phyloP scores from a whole-genome alignment of 768 basidiomycete species.

The Trametes sanguinea region DNA sequence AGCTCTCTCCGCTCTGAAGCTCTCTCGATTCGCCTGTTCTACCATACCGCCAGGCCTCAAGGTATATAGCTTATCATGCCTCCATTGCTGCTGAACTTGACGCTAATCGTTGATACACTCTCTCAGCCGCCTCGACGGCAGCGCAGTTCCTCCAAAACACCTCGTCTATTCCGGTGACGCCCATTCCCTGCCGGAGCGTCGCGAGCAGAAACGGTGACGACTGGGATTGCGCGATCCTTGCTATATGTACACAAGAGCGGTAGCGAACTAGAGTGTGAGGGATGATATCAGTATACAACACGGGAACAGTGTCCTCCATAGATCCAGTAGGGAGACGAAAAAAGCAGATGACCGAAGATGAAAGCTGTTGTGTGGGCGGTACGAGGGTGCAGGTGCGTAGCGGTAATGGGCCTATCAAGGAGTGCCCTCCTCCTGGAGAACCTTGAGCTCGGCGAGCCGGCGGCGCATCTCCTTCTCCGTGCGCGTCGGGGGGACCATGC shows the following conservation, averaged over 20 bases:
- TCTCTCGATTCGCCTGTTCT: conserved; percentile 52
- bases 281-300: conserved; percentile 16
- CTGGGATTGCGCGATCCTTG: conserved; percentile 61
- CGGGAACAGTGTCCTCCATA: not conserved
- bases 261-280: conserved; percentile 3
- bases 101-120: not conserved
- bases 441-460: conserved; percentile 76
- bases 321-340: not conserved
- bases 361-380: not conserved
- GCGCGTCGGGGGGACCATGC: conserved; percentile 84
- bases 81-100: not conserved
- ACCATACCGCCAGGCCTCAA: conserved; percentile 33
- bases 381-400: no score
- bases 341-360: not conserved
- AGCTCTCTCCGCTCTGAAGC: conserved; percentile 25
- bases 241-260: conserved; percentile 34
- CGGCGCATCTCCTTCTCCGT: conserved; percentile 90
- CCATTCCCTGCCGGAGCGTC: conserved; percentile 55
- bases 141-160: conserved; percentile 33
- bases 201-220: conserved; percentile 42
- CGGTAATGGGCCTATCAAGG: conserved; percentile 19
- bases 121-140: conserved; percentile 28
- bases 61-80: conserved; percentile 29
- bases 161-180: conserved; percentile 42
- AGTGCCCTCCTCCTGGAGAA: conserved; percentile 62